Evolutionary conservation across 2,329 filamentous ascomycete genomes (phyloP).

Genomic region (Alternaria metachromatica): DNA sequence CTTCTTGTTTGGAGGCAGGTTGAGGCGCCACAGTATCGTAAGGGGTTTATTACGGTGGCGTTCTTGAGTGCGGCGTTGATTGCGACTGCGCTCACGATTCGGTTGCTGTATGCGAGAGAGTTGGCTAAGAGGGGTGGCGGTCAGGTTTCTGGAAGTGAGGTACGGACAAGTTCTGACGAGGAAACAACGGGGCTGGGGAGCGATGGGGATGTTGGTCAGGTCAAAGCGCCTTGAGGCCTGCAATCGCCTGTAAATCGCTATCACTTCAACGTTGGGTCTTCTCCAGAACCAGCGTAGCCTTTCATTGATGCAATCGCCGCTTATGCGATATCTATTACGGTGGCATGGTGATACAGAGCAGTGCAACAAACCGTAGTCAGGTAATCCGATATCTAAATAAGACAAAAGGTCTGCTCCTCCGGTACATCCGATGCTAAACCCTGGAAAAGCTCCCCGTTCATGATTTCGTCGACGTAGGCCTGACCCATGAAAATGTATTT

Average conservation of each 20-base stretch:
- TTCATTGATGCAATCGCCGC: no score
- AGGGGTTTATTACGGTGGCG: conserved; percentile 62
- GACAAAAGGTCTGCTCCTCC: neutral
- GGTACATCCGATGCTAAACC: neutral
- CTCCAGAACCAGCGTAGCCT: neutral
- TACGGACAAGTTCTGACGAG: neutral
- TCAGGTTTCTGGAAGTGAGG: neutral
- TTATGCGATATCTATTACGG: no score
- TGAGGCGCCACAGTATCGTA: conserved; percentile 66
- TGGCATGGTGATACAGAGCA: no score
- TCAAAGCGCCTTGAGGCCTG: neutral
- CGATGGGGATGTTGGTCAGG: neutral
- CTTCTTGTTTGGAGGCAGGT: conserved; percentile 70
- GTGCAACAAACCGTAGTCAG: no score
- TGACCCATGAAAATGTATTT: conserved; percentile 9
- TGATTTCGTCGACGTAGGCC: conserved; percentile 14
- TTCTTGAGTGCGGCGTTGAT: conserved; percentile 53
- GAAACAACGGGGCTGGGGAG: neutral
- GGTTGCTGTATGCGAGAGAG: conserved; percentile 54
- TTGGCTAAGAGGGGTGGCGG: neutral
- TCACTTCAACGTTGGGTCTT: no score
- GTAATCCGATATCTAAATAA: no score
- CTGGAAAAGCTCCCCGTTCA: conserved; percentile 3
- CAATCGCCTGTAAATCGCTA: no score
- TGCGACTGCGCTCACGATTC: conserved; percentile 56